A percentile compares a stretch with the other conserved stretches of the same genome.
phyloP scores from a whole-genome alignment of 805 yeast species.

The Priceomyces carsonii region DNA sequence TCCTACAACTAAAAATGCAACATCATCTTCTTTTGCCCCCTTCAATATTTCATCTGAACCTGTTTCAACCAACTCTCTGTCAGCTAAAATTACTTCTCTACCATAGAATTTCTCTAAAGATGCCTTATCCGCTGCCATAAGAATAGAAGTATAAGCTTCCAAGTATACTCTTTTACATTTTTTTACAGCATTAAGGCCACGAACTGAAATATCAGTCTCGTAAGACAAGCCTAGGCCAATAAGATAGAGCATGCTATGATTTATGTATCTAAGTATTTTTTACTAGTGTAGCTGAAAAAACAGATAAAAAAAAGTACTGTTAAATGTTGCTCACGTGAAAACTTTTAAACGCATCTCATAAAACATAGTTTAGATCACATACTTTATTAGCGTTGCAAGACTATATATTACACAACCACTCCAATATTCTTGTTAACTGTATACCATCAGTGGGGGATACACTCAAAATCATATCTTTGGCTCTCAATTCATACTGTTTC shows the following conservation, averaged over 20 bases:
- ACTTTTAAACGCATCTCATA: conserved; percentile 2
- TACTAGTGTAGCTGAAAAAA: conserved; percentile 2
- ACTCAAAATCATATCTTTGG: conserved; percentile 13
- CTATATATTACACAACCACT: conserved; percentile 19
- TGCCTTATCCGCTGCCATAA: conserved; percentile 85
- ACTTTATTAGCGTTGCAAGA: not conserved
- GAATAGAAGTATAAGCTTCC: conserved; percentile 92
- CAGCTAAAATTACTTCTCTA: conserved; percentile 81
- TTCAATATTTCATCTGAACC: conserved; percentile 82
- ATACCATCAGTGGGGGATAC: conserved; percentile 1
- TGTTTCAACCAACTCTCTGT: conserved; percentile 89
- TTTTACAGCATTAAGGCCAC: conserved; percentile 85
- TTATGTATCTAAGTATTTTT: not conserved
- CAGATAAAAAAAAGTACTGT: conserved; percentile 2
- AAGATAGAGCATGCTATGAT: conserved; percentile 69
- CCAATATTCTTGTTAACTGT: conserved; percentile 15
- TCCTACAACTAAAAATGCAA: conserved; percentile 95
- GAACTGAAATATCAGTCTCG: conserved; percentile 87
- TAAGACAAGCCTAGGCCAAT: conserved; percentile 91
- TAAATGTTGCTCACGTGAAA: not conserved
- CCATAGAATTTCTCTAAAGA: conserved; percentile 84
- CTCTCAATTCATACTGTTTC: conserved; percentile 19
- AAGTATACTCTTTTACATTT: conserved; percentile 87
- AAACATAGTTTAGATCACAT: conserved; percentile 4
- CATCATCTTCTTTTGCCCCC: conserved; percentile 75